Percentiles rank a stretch among this genome's conserved stretches.
Evolutionary conservation across 73 alveolate species (phyloP).

Genomic region (Loxodes magnus): DNA sequence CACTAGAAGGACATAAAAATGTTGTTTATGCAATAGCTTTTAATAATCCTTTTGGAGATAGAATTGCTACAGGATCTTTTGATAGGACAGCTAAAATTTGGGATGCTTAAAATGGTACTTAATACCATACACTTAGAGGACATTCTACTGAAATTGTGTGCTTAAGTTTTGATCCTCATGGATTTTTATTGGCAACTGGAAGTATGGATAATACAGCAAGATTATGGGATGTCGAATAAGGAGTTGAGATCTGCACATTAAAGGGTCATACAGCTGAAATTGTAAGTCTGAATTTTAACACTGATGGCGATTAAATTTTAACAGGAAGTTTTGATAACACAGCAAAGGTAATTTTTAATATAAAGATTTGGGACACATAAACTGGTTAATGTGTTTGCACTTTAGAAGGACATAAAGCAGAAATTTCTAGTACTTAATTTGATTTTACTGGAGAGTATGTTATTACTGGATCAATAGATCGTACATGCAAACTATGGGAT

Average conservation of each 20-base stretch:
- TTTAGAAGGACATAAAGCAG: conserved; percentile 84
- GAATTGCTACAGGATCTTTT: conserved; percentile 76
- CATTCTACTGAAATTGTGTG: conserved; percentile 99
- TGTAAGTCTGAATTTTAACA: conserved; percentile 92
- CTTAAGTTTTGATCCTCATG: conserved; percentile 94
- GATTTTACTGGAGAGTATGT: conserved; percentile 92
- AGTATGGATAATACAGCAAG: conserved; percentile 96
- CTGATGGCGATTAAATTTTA: conserved; percentile 96
- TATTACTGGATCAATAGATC: conserved; percentile 94
- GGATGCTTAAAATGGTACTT: conserved; percentile 97
- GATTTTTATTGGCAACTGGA: conserved; percentile 70
- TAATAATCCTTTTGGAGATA: conserved; percentile 97
- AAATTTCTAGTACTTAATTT: conserved; percentile 90
- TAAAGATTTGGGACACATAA: conserved; percentile 97
- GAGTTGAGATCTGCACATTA: conserved; percentile 58
- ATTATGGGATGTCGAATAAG: conserved; percentile 94
- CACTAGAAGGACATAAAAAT: conserved; percentile 96
- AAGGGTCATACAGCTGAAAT: conserved; percentile 79
- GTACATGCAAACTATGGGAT: conserved; percentile 98
- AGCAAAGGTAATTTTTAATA: no score
- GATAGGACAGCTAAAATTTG: conserved; percentile 98
- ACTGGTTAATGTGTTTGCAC: conserved; percentile 87
- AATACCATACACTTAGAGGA: conserved; percentile 89
- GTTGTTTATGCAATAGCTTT: conserved; percentile 99
- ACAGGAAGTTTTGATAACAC: conserved; percentile 98